These are phyloP conservation scores for Solanum corneliomulleri DNA, from an alignment of 257 asterid genomes.

Conservation along the genomic window DNA sequence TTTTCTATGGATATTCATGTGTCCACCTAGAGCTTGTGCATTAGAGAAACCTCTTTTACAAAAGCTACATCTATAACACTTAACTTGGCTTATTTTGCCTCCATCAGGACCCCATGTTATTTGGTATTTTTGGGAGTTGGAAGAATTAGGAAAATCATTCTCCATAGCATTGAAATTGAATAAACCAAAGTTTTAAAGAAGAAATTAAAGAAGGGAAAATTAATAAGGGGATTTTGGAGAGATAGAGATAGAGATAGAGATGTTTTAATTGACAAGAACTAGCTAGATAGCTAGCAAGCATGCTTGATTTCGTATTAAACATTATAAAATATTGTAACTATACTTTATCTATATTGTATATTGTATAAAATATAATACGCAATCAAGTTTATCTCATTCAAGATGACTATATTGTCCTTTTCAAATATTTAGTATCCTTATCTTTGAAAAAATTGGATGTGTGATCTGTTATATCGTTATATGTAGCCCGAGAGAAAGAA, in stretches of 20 bases:
- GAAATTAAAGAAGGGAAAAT: background rate
- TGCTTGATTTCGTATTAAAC: slow-evolving; percentile 20
- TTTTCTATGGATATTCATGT: slow-evolving; percentile 68
- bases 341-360: background rate
- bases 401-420: slow-evolving; percentile 4
- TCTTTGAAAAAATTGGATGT: background rate
- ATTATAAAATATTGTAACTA: background rate
- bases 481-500: background rate
- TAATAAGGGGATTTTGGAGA: background rate
- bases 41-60: slow-evolving; percentile 60
- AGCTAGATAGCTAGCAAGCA: slow-evolving; percentile 18
- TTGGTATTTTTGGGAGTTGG: slow-evolving; percentile 5
- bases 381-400: background rate
- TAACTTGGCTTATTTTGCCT: slow-evolving; percentile 10
- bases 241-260: slow-evolving; percentile 9
- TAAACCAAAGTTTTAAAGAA: background rate
- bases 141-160: slow-evolving; percentile 10
- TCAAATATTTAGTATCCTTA: background rate
- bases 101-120: slow-evolving; percentile 2
- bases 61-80: slow-evolving; percentile 39
- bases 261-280: slow-evolving; percentile 3
- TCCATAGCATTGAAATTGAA: slow-evolving; percentile 14
- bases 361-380: background rate
- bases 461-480: background rate
- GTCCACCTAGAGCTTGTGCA: slow-evolving; percentile 81